Evolutionary conservation across 2,329 filamentous ascomycete species (phyloP).

Genomic region (Claviceps fusiformis): DNA sequence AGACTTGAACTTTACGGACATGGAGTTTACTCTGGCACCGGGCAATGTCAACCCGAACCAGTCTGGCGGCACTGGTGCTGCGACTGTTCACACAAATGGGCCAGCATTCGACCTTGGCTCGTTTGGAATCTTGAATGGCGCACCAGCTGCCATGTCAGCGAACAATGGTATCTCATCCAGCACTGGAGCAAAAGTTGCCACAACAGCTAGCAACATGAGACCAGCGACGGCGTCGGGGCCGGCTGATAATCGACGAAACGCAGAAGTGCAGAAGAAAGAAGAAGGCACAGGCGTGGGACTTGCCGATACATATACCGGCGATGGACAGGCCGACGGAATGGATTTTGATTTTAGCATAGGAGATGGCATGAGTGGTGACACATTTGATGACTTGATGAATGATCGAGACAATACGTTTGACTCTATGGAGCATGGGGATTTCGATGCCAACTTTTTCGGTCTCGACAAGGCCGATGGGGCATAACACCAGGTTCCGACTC

Average conservation of each 20-base stretch:
- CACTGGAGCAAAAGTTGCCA: slow-evolving; percentile 7
- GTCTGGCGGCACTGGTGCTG: slow-evolving; percentile 2
- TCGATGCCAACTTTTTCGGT: slow-evolving; percentile 34
- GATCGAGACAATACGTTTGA: slow-evolving; percentile 28
- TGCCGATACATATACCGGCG: slow-evolving; percentile 35
- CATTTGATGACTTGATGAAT: slow-evolving; percentile 38
- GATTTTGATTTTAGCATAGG: slow-evolving; percentile 19
- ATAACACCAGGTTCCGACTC: slow-evolving; percentile 2
- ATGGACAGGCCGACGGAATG: slow-evolving; percentile 25
- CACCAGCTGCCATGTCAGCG: slow-evolving; percentile 15
- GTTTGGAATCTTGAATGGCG: slow-evolving; percentile 24
- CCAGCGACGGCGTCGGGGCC: not conserved
- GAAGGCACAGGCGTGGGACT: slow-evolving; percentile 18
- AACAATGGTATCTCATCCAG: slow-evolving; percentile 18
- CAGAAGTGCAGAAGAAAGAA: slow-evolving; percentile 14
- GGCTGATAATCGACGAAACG: slow-evolving; percentile 6
- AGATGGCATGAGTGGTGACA: slow-evolving; percentile 20
- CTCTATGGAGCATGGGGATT: slow-evolving; percentile 29
- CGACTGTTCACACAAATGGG: slow-evolving; percentile 16
- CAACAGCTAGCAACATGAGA: slow-evolving; percentile 5
- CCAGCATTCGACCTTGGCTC: slow-evolving; percentile 32
- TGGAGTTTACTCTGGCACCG: slow-evolving; percentile 41
- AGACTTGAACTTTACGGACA: slow-evolving; percentile 41
- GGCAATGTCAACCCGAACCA: slow-evolving; percentile 17
- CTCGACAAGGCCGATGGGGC: slow-evolving; percentile 16